Evolutionary conservation across 164 flowering plant species (phyloP).

Genomic region (Sedum album): DNA sequence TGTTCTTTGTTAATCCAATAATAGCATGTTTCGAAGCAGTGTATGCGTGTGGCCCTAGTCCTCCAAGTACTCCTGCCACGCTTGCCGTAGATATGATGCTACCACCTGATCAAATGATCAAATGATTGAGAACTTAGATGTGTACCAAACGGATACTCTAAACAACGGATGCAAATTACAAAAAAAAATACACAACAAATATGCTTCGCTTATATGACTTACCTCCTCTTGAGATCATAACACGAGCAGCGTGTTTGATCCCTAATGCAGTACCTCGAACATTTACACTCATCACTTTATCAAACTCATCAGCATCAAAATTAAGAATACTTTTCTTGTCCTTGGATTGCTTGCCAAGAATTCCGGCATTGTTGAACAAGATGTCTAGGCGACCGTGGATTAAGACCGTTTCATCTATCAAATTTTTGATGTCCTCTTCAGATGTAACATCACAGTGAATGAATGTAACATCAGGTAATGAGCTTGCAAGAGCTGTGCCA

Average conservation of each 20-base stretch:
- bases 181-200: neutral
- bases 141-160: too few relatives aligned
- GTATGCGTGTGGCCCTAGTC: conserved; percentile 76
- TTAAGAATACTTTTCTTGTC: conserved; percentile 58
- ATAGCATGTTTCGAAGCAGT: conserved; percentile 84
- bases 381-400: conserved; percentile 56
- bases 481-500: conserved; percentile 34
- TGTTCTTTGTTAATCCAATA: conserved; percentile 70
- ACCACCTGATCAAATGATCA: conserved; percentile 20
- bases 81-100: conserved; percentile 70
- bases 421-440: conserved; percentile 46
- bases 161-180: too few relatives aligned
- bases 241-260: conserved; percentile 76
- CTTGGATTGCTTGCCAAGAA: conserved; percentile 59
- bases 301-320: conserved; percentile 59
- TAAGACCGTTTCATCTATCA: conserved; percentile 35
- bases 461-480: conserved; percentile 41
- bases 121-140: neutral
- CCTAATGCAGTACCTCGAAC: conserved; percentile 62
- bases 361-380: conserved; percentile 81
- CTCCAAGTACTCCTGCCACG: conserved; percentile 75
- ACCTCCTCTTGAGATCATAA: conserved; percentile 42
- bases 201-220: neutral
- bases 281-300: conserved; percentile 54
- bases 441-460: conserved; percentile 66